phyloP scores from a whole-genome alignment of 148 eudicot species.

The Nyssa sinensis region DNA sequence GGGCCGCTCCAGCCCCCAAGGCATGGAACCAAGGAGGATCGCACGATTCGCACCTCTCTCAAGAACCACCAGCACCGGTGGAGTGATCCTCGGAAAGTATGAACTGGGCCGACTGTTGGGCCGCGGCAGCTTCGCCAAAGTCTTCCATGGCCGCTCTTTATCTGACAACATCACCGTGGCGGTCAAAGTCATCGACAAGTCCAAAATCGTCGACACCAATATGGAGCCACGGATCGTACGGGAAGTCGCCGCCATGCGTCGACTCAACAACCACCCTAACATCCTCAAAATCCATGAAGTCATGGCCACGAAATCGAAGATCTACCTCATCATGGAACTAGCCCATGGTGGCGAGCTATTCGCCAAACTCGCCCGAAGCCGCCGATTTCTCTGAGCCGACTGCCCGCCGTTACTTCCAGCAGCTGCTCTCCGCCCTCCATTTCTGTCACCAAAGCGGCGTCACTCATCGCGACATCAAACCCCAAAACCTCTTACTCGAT shows the following conservation, averaged over 20 bases:
- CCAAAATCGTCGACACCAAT: slow-evolving; percentile 32
- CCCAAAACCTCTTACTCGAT: slow-evolving; percentile 69
- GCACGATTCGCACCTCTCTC: slow-evolving; percentile 11
- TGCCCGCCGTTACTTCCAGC: slow-evolving; percentile 55
- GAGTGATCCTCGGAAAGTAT: slow-evolving; percentile 46
- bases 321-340: slow-evolving; percentile 77
- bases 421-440: slow-evolving; percentile 57
- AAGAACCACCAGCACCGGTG: slow-evolving; percentile 9
- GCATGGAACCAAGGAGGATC: background rate
- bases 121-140: slow-evolving; percentile 82
- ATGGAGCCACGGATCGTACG: slow-evolving; percentile 54
- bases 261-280: slow-evolving; percentile 67
- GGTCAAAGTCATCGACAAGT: slow-evolving; percentile 63
- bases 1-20: background rate
- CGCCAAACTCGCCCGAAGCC: slow-evolving; percentile 42
- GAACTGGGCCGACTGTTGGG: slow-evolving; percentile 53
- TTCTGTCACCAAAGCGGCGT: slow-evolving; percentile 76
- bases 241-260: slow-evolving; percentile 77
- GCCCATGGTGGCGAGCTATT: slow-evolving; percentile 74
- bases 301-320: slow-evolving; percentile 60
- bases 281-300: slow-evolving; percentile 70
- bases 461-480: slow-evolving; percentile 74
- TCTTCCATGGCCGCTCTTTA: slow-evolving; percentile 45
- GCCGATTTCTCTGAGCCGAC: slow-evolving; percentile 52
- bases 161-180: slow-evolving; percentile 38